Evolutionary conservation across 129 eudicot species (phyloP), one percentile per base, ranked within the genome.

Genomic region (Gnaphalium uliginosum): DNA sequence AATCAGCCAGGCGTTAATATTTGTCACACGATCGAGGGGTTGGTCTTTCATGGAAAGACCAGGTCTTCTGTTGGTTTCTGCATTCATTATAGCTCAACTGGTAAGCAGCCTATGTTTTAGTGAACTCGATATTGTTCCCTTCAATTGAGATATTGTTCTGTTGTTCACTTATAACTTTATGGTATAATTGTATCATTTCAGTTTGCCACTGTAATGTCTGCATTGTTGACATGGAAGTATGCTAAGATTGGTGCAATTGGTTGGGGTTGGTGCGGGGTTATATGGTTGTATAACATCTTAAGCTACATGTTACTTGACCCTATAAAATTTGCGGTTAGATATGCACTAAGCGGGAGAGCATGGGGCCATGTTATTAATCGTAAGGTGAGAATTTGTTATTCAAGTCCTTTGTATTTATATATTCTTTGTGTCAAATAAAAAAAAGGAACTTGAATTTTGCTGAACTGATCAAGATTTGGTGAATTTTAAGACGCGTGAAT

Each of bases 291-390:
- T 79, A 86, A 83, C 72, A 66, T 86, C 37, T 19, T 83, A 41
- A 56, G 79, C 30, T 86, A 86, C 83, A 21, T 86, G 68, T 76
- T 83, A 61, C 87, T 86, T 10, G 90, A 86, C 65, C 87, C 85
- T 23, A 86, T 86, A 65, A 86, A 86, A 78, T 86, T 86, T 8
- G 77, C 73, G 0, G 84, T 86, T 24, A 75, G 86, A 53, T 83
- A 83, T 68, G 85, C 83, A 29, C 86, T 88, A 25, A 85, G 88
- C 19, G 93, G 93, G 32, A 79, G 83, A 79, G 93, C 88, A 25
- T 88, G 93, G 93, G 83, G 77, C 18, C 69, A 76, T 57, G 79
- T 86, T 18, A 74, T 86, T 18, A 48, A 86, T 69, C 70, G 84
- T 29, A 88, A 79, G 87, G 93, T 87, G 70, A 79, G 77, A 23